phyloP scores from a whole-genome alignment of 1,284 basidiomycete species.

The Ceratobasidium sp. region DNA sequence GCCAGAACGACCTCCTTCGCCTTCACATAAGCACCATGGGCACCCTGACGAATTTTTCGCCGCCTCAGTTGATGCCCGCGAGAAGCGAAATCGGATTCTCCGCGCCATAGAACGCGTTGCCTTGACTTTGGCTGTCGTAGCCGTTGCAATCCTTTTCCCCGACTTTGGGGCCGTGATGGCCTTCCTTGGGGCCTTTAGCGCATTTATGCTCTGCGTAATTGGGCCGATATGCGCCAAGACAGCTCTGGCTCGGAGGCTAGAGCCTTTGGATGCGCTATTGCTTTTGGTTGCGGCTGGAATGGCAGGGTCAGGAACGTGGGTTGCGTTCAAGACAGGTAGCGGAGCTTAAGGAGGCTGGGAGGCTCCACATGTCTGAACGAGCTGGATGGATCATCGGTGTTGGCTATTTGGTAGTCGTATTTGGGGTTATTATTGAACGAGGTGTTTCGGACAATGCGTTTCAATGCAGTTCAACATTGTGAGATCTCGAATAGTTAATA shows the following conservation, averaged over 20 bases:
- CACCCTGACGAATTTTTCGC: constrained; percentile 36
- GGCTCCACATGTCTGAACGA: too few species aligned
- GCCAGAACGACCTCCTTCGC: constrained; percentile 49
- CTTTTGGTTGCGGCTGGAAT: constrained; percentile 66
- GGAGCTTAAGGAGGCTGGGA: constrained; percentile 6
- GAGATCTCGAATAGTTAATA: constrained; percentile 9
- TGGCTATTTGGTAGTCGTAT: not conserved
- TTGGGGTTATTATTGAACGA: not conserved
- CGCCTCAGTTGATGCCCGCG: constrained; percentile 44
- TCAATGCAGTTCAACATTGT: constrained; percentile 2
- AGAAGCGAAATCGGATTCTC: constrained; percentile 54
- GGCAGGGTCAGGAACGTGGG: constrained; percentile 76
- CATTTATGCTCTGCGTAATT: constrained; percentile 84
- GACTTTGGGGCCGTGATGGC: constrained; percentile 91
- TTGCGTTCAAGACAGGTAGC: constrained; percentile 27
- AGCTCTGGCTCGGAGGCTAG: constrained; percentile 58
- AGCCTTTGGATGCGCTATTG: constrained; percentile 61
- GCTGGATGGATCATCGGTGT: too few species aligned
- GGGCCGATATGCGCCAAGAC: constrained; percentile 74
- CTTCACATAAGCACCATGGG: constrained; percentile 41
- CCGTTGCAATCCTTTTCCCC: constrained; percentile 79
- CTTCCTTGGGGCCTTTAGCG: constrained; percentile 85
- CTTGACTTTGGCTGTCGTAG: constrained; percentile 66
- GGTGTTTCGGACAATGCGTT: not conserved
- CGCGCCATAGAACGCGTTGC: constrained; percentile 64